phyloP scores from a whole-genome alignment of 805 yeast species.

The Lachancea nothofagi region DNA sequence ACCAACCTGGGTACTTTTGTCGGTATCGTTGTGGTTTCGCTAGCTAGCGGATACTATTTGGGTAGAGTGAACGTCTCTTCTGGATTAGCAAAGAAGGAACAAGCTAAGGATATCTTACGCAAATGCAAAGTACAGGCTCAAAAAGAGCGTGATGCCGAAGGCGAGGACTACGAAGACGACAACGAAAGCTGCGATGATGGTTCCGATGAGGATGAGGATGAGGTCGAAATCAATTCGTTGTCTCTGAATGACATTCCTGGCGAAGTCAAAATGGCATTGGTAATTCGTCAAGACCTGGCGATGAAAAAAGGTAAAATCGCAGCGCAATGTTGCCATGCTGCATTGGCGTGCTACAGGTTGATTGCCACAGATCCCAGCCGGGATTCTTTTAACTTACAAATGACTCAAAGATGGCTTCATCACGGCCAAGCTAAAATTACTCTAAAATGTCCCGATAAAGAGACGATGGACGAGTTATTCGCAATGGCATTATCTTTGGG shows the following conservation, averaged over 20 bases:
- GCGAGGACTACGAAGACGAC: slow-evolving; percentile 19
- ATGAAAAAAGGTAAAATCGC: slow-evolving; percentile 96
- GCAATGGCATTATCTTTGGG: slow-evolving; percentile 78
- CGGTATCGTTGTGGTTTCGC: slow-evolving; percentile 26
- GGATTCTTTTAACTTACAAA: slow-evolving; percentile 51
- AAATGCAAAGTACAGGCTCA: slow-evolving; percentile 18
- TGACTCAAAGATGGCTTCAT: slow-evolving; percentile 70
- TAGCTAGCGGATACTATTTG: slow-evolving; percentile 28
- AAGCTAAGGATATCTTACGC: slow-evolving; percentile 14
- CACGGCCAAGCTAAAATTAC: slow-evolving; percentile 94
- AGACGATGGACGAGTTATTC: slow-evolving; percentile 65
- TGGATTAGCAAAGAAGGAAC: slow-evolving; percentile 12
- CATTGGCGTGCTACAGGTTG: slow-evolving; percentile 76
- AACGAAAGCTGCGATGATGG: slow-evolving; percentile 32
- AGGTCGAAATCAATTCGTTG: slow-evolving; percentile 53
- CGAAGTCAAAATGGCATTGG: slow-evolving; percentile 79
- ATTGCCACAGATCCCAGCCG: slow-evolving; percentile 47
- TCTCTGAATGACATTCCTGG: slow-evolving; percentile 65
- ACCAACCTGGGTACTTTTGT: slow-evolving; percentile 18
- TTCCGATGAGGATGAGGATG: slow-evolving; percentile 47
- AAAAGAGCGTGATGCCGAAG: slow-evolving; percentile 6
- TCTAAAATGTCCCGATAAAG: slow-evolving; percentile 62
- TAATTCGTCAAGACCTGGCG: slow-evolving; percentile 79
- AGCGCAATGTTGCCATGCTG: slow-evolving; percentile 98
- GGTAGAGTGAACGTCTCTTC: slow-evolving; percentile 22